phyloP scores from a whole-genome alignment of 306 rosid genomes.

The Pyrus betulifolia region DNA sequence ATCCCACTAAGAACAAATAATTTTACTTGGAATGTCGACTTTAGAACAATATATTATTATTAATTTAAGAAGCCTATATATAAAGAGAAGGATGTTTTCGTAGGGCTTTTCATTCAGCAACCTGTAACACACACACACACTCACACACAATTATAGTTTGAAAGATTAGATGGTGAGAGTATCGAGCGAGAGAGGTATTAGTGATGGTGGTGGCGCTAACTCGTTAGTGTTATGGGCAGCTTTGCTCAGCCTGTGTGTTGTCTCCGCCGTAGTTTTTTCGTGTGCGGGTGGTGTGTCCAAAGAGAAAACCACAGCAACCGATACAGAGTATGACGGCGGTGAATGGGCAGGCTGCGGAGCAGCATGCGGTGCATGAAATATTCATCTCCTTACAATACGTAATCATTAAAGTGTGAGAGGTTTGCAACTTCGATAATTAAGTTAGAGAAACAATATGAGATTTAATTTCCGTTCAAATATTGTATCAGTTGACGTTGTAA shows the following conservation, averaged over 20 bases:
- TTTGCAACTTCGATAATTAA: neutral
- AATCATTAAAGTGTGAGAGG: neutral
- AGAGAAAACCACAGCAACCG: slow-evolving; percentile 30
- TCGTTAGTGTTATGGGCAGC: slow-evolving; percentile 29
- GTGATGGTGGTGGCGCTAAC: slow-evolving; percentile 17
- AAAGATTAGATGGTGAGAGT: slow-evolving; percentile 42
- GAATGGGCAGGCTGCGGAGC: slow-evolving; percentile 63
- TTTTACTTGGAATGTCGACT: slow-evolving; percentile 12
- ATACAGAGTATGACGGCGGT: slow-evolving; percentile 40
- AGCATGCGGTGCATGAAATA: slow-evolving; percentile 54
- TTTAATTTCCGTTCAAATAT: neutral
- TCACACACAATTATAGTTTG: neutral
- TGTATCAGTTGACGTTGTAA: neutral
- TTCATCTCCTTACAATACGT: neutral
- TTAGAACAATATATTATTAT: neutral
- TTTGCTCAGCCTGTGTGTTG: slow-evolving; percentile 36
- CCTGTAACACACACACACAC: neutral
- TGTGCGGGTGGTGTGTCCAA: slow-evolving; percentile 55
- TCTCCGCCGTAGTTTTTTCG: slow-evolving; percentile 49
- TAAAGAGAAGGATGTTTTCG: neutral
- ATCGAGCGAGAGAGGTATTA: slow-evolving; percentile 28
- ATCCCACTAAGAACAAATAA: slow-evolving; percentile 15
- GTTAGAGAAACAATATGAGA: neutral
- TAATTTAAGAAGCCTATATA: slow-evolving; percentile 20
- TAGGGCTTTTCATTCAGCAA: slow-evolving; percentile 21